These are phyloP conservation scores for Pinus tabuliformis DNA, from an alignment of 75 land plant genomes.

Conservation along the genomic window DNA sequence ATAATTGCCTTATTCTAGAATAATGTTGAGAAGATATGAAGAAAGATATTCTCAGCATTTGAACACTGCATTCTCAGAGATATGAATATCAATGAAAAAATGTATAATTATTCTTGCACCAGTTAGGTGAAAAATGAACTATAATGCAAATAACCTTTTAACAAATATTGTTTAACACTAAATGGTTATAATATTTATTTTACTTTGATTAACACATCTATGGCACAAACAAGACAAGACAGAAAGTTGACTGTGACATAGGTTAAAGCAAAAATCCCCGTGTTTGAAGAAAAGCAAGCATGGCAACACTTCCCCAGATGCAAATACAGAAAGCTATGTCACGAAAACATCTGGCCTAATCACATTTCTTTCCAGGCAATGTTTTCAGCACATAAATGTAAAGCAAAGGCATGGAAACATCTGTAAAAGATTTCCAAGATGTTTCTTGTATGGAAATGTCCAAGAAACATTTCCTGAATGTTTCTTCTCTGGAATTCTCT, in stretches of 20 bases:
- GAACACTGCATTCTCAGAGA: background rate
- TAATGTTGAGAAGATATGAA: background rate
- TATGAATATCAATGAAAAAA: background rate
- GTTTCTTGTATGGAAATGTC: no score
- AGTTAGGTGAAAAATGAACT: background rate
- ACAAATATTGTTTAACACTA: background rate
- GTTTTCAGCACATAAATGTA: no score
- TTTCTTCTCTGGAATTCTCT: no score
- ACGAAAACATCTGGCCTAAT: no score
- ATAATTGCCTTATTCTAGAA: background rate
- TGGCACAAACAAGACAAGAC: background rate
- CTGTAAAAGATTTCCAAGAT: no score
- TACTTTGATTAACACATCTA: background rate
- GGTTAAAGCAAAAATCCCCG: background rate
- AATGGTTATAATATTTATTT: background rate
- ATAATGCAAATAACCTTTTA: background rate
- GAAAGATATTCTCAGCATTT: background rate
- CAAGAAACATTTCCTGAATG: no score
- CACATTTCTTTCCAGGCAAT: no score
- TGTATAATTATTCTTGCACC: background rate
- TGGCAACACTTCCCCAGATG: background rate
- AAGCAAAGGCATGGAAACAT: no score
- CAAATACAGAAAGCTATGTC: background rate
- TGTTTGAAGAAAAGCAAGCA: background rate
- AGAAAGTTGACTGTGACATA: background rate